Evolutionary conservation across 768 basidiomycete species (phyloP).

Genomic region (Erythrobasidium yunnanense): DNA sequence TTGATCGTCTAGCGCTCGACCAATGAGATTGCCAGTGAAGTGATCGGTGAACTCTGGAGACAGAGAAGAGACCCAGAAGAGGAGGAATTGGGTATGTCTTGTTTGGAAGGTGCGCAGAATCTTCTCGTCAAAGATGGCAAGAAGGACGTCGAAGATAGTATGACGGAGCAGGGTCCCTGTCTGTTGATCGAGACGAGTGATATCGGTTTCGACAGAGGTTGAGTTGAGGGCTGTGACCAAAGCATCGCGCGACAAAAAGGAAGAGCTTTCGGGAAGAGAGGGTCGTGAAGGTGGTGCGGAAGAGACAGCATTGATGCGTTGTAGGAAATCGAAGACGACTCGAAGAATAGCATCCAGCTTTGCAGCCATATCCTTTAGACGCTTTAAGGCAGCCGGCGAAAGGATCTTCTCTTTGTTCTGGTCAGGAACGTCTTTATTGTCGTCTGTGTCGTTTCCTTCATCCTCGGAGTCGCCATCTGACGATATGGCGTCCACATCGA

Average conservation of each 20-base stretch:
- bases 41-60: constrained; percentile 78
- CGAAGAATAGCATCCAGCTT: constrained; percentile 83
- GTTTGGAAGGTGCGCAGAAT: constrained; percentile 94
- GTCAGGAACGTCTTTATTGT: constrained; percentile 35
- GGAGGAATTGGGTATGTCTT: constrained; percentile 88
- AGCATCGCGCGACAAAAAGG: too few species aligned
- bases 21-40: constrained; percentile 89
- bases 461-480: constrained; percentile 55
- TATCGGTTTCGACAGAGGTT: not conserved
- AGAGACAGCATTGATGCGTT: constrained; percentile 41
- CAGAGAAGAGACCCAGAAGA: constrained; percentile 91
- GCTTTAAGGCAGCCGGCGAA: constrained; percentile 45
- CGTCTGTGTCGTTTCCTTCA: constrained; percentile 30
- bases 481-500: constrained; percentile 54
- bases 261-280: constrained; percentile 5
- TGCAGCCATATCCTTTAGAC: constrained; percentile 73
- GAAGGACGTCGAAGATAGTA: constrained; percentile 67
- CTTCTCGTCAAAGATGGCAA: constrained; percentile 84
- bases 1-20: constrained; percentile 62
- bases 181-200: constrained; percentile 34
- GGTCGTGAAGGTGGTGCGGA: not conserved
- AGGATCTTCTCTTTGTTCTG: constrained; percentile 31
- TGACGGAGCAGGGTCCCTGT: constrained; percentile 35
- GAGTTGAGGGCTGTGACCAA: too few species aligned
- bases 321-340: constrained; percentile 75